Conservation (phyloP, 805 yeast genomes). For the Sungouiella blattae region DNA sequence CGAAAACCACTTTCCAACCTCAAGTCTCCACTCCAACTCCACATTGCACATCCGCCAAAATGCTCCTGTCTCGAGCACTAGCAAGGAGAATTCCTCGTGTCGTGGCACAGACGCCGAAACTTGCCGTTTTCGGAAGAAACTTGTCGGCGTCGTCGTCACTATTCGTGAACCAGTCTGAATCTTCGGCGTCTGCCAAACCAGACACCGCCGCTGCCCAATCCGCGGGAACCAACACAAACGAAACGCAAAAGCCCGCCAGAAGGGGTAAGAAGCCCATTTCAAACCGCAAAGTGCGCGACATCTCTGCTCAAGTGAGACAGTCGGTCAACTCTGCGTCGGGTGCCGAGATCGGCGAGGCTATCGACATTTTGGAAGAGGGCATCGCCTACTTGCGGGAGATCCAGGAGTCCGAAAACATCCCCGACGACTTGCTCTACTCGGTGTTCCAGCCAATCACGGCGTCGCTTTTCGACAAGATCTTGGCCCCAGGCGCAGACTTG, state of each 20-base stretch:
- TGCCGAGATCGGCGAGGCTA: slow-evolving; percentile 24
- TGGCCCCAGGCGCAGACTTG: slow-evolving; percentile 9
- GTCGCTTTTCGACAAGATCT: slow-evolving; percentile 18
- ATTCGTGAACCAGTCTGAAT: too few relatives aligned
- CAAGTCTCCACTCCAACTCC: too few relatives aligned
- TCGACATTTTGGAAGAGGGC: slow-evolving; percentile 41
- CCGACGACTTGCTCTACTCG: slow-evolving; percentile 21
- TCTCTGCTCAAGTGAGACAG: slow-evolving; percentile 27
- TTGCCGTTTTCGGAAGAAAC: too few relatives aligned
- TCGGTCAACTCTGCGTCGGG: slow-evolving; percentile 18
- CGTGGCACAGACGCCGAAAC: too few relatives aligned
- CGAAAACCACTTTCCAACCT: too few relatives aligned
- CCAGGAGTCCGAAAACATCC: slow-evolving; percentile 30
- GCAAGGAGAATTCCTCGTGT: slow-evolving; percentile 1
- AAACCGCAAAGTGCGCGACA: slow-evolving; percentile 32
- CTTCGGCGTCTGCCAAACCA: too few relatives aligned
- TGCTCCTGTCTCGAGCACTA: slow-evolving; percentile 1
- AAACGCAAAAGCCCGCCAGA: too few relatives aligned
- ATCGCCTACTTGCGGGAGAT: slow-evolving; percentile 35
- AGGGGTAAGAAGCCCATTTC: slow-evolving; percentile 1
- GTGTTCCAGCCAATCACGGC: slow-evolving; percentile 28
- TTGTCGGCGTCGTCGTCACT: too few relatives aligned
- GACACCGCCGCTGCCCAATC: too few relatives aligned
- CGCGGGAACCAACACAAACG: too few relatives aligned
- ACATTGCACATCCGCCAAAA: background rate